Evolutionary conservation across 176 grass and related monocot genomes (phyloP).

Genomic region (Cocos nucifera): DNA sequence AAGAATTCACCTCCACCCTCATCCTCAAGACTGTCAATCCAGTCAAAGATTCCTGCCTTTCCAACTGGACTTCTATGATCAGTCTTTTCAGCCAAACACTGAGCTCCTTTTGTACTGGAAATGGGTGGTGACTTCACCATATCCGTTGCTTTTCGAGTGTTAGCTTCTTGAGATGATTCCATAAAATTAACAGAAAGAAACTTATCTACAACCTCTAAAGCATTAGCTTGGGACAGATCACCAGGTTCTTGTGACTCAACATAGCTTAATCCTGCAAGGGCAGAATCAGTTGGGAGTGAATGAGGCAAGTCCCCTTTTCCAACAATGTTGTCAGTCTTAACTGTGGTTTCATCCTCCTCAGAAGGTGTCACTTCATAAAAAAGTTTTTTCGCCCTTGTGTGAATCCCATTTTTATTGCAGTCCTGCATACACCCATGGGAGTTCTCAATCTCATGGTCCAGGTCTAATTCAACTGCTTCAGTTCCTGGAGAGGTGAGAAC

Average conservation of each 20-base stretch:
- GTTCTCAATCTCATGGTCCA: neutral
- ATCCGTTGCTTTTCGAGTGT: slow-evolving; percentile 21
- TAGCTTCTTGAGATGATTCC: slow-evolving; percentile 42
- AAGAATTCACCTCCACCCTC: slow-evolving; percentile 67
- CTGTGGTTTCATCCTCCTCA: neutral
- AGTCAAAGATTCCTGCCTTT: slow-evolving; percentile 50
- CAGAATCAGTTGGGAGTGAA: neutral
- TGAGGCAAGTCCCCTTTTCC: no score
- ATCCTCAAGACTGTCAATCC: slow-evolving; percentile 52
- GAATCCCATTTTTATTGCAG: neutral
- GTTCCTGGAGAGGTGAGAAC: neutral
- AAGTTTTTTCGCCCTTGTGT: slow-evolving; percentile 11
- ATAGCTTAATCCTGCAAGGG: slow-evolving; percentile 47
- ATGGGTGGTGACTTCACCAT: slow-evolving; percentile 23
- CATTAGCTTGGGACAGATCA: slow-evolving; percentile 68
- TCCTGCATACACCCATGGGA: neutral
- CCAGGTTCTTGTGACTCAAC: slow-evolving; percentile 64
- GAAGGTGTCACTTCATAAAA: slow-evolving; percentile 12
- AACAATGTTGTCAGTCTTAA: neutral
- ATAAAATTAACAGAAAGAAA: slow-evolving; percentile 48
- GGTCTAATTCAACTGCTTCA: neutral
- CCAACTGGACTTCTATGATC: slow-evolving; percentile 18
- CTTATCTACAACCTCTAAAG: slow-evolving; percentile 69
- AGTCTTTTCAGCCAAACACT: slow-evolving; percentile 46
- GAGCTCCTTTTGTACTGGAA: slow-evolving; percentile 44